Conservation (phyloP, 148 eudicot species). For the Camellia japonica region DNA sequence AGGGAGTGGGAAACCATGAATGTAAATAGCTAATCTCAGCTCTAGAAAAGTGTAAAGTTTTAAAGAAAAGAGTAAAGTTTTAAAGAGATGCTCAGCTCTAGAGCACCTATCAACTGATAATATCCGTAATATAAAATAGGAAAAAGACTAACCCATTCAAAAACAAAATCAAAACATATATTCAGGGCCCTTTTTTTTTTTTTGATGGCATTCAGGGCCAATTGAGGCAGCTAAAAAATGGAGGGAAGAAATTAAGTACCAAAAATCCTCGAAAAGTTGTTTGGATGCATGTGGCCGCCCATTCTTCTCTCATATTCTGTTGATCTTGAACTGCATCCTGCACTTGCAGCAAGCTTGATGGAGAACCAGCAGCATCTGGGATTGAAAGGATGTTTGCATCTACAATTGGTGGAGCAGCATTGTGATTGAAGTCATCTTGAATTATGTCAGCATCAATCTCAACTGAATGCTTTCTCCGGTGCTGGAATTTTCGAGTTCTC, state of each 20-base stretch:
- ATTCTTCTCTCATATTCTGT: constrained; percentile 54
- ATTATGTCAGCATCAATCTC: constrained; percentile 42
- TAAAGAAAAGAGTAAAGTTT: too few relatives aligned
- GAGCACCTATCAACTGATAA: too few relatives aligned
- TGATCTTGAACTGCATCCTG: constrained; percentile 46
- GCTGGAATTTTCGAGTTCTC: constrained; percentile 54
- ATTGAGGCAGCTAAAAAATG: neutral
- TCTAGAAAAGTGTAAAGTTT: too few relatives aligned
- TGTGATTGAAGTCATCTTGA: constrained; percentile 44
- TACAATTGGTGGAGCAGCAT: constrained; percentile 32
- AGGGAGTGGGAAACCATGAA: too few relatives aligned
- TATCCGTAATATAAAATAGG: neutral
- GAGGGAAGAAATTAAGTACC: constrained; percentile 39
- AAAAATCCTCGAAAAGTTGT: constrained; percentile 90
- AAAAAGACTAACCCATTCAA: neutral
- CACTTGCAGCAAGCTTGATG: constrained; percentile 55
- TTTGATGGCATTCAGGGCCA: neutral
- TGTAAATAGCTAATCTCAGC: neutral
- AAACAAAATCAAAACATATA: neutral
- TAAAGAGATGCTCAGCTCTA: too few relatives aligned
- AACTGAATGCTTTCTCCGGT: constrained; percentile 56
- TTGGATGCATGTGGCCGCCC: constrained; percentile 86
- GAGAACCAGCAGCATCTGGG: constrained; percentile 45
- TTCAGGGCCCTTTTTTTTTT: neutral
- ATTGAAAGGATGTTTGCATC: constrained; percentile 31